These are phyloP conservation scores for Stachybotrys elegans DNA, from an alignment of 2,329 filamentous ascomycete genomes.

Conservation along the genomic window DNA sequence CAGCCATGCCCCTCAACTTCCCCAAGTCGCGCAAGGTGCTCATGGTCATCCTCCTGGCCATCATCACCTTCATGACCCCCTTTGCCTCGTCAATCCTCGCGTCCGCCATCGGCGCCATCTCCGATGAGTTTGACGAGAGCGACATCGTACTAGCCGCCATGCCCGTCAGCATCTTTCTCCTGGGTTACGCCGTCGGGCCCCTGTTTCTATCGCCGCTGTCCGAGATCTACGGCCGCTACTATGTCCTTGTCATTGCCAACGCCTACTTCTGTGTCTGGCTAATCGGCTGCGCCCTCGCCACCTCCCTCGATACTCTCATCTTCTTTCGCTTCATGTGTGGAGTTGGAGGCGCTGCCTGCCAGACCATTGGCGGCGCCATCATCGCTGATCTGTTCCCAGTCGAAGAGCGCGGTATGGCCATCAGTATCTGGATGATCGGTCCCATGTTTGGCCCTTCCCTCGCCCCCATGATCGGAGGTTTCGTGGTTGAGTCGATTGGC, in stretches of 20 bases:
- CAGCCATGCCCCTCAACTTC: slow-evolving; percentile 56
- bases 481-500: slow-evolving; percentile 41
- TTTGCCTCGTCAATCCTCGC: slow-evolving; percentile 59
- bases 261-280: slow-evolving; percentile 57
- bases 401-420: slow-evolving; percentile 40
- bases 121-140: slow-evolving; percentile 34
- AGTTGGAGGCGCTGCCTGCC: slow-evolving; percentile 48
- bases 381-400: slow-evolving; percentile 50
- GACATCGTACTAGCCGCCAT: slow-evolving; percentile 38
- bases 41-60: slow-evolving; percentile 48
- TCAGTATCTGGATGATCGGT: slow-evolving; percentile 48
- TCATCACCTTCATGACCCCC: slow-evolving; percentile 61
- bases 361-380: slow-evolving; percentile 50
- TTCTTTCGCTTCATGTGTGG: slow-evolving; percentile 56
- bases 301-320: slow-evolving; percentile 47
- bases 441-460: slow-evolving; percentile 52
- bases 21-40: slow-evolving; percentile 50
- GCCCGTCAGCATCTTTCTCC: slow-evolving; percentile 56
- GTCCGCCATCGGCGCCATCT: slow-evolving; percentile 42
- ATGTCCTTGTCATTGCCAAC: slow-evolving; percentile 52
- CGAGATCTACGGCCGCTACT: slow-evolving; percentile 60
- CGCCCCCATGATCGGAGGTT: slow-evolving; percentile 45
- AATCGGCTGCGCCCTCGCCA: slow-evolving; percentile 59
- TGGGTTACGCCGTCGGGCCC: slow-evolving; percentile 55
- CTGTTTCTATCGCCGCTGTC: slow-evolving; percentile 52